Conservation (phyloP, 495 filamentous ascomycete genomes). For the Penicillium longicatenatum region DNA sequence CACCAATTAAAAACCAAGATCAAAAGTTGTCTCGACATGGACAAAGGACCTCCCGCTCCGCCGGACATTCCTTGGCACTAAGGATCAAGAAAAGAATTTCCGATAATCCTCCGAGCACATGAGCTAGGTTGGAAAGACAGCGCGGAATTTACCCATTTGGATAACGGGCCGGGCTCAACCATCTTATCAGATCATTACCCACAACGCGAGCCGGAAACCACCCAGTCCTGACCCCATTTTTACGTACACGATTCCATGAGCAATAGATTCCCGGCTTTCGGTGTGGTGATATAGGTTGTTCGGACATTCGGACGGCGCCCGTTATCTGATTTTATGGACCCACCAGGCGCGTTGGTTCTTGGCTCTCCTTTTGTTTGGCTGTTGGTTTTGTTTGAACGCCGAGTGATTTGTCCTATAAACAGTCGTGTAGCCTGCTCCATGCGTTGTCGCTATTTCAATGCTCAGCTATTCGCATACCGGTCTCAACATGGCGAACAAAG, state of each 20-base stretch:
- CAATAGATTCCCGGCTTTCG: background rate
- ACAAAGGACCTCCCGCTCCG: background rate
- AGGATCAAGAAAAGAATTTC: background rate
- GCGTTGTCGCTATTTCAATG: background rate
- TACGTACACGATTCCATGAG: background rate
- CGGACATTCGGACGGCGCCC: conserved; percentile 12
- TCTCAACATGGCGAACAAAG: conserved; percentile 15
- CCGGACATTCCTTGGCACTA: background rate
- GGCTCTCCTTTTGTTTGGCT: background rate
- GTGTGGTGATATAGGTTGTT: conserved; percentile 2
- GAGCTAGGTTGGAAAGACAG: background rate
- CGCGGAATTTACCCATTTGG: background rate
- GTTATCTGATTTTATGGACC: conserved; percentile 18
- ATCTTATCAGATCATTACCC: conserved; percentile 18
- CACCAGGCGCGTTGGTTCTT: background rate
- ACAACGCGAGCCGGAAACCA: background rate
- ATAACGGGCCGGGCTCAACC: conserved; percentile 4
- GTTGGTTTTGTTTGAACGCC: background rate
- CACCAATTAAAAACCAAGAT: background rate
- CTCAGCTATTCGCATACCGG: background rate
- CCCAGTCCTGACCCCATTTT: background rate
- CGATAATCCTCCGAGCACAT: conserved; percentile 6
- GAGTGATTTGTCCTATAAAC: background rate
- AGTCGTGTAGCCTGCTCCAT: background rate
- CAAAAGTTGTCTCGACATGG: background rate